These are phyloP conservation scores for Iris pallida DNA, from an alignment of 116 monocot species.

Conservation along the genomic window DNA sequence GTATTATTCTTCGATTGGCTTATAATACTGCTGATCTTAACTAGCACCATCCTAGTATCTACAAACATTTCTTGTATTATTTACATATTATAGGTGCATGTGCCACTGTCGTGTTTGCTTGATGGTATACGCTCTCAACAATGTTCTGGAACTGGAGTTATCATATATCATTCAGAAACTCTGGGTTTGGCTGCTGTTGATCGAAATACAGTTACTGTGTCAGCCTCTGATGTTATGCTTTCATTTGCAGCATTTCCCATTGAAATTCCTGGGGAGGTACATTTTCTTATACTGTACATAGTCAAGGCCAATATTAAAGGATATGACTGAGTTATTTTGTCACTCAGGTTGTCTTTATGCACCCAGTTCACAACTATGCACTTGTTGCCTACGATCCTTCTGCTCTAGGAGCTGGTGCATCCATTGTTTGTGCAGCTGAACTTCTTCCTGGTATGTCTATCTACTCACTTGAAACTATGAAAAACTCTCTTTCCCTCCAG, in stretches of 20 bases:
- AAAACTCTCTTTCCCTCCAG: too few species aligned
- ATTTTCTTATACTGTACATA: neutral
- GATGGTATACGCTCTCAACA: slow-evolving; percentile 89
- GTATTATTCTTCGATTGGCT: neutral
- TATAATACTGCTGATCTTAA: neutral
- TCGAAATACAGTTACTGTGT: slow-evolving; percentile 71
- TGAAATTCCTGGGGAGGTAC: slow-evolving; percentile 87
- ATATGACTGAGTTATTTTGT: slow-evolving; percentile 3
- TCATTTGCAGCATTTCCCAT: slow-evolving; percentile 92
- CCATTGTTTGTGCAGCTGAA: slow-evolving; percentile 65
- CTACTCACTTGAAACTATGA: neutral
- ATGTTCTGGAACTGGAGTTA: slow-evolving; percentile 84
- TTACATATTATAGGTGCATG: slow-evolving; percentile 52
- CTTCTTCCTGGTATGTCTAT: slow-evolving; percentile 64
- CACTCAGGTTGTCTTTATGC: slow-evolving; percentile 80
- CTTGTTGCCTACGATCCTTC: slow-evolving; percentile 86
- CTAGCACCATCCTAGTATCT: neutral
- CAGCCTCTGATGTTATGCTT: slow-evolving; percentile 75
- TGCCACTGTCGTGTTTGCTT: slow-evolving; percentile 83
- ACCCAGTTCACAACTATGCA: slow-evolving; percentile 91
- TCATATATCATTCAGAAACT: slow-evolving; percentile 66
- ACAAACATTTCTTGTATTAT: neutral
- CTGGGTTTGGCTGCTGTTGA: slow-evolving; percentile 79
- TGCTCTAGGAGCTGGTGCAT: slow-evolving; percentile 61
- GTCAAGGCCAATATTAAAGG: neutral